These are phyloP conservation scores for Diacronema lutheri DNA, from an alignment of 78 protist species.

Conservation along the genomic window DNA sequence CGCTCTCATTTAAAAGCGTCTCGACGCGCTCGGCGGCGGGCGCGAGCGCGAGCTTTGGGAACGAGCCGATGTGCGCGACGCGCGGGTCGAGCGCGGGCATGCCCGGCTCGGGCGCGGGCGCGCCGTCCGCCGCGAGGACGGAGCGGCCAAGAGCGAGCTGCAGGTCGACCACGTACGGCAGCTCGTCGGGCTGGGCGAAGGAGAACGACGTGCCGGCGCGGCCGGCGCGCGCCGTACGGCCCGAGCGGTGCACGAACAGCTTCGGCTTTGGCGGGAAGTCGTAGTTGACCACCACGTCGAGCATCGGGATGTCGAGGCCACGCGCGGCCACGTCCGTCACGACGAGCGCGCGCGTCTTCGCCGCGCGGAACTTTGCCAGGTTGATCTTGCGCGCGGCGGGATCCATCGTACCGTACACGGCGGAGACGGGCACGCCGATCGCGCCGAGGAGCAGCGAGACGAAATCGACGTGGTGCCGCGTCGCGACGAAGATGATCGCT, in stretches of 20 bases:
- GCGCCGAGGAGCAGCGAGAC: background rate
- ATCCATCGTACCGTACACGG: constrained; percentile 93
- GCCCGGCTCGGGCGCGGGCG: background rate
- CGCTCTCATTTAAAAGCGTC: background rate
- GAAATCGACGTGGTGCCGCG: constrained; percentile 84
- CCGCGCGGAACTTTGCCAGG: constrained; percentile 73
- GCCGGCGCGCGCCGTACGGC: constrained; percentile 99
- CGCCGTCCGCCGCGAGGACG: background rate
- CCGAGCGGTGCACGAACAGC: constrained; percentile 98
- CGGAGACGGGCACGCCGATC: background rate
- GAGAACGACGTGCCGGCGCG: constrained; percentile 86
- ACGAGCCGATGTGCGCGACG: background rate
- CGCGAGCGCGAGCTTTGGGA: background rate
- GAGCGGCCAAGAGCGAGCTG: constrained; percentile 68
- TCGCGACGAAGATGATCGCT: constrained; percentile 89
- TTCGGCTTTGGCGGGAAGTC: constrained; percentile 96
- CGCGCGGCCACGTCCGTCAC: constrained; percentile 99
- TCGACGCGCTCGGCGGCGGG: constrained; percentile 28
- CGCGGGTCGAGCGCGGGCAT: background rate
- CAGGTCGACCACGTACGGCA: constrained; percentile 84
- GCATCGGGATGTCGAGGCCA: constrained; percentile 96
- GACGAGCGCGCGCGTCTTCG: constrained; percentile 57
- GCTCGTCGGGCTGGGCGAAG: constrained; percentile 86
- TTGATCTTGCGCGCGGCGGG: constrained; percentile 79
- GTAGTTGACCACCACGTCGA: constrained; percentile 96